Conservation (phyloP, 2,329 filamentous ascomycete genomes). For the Diplocarpon mali region DNA sequence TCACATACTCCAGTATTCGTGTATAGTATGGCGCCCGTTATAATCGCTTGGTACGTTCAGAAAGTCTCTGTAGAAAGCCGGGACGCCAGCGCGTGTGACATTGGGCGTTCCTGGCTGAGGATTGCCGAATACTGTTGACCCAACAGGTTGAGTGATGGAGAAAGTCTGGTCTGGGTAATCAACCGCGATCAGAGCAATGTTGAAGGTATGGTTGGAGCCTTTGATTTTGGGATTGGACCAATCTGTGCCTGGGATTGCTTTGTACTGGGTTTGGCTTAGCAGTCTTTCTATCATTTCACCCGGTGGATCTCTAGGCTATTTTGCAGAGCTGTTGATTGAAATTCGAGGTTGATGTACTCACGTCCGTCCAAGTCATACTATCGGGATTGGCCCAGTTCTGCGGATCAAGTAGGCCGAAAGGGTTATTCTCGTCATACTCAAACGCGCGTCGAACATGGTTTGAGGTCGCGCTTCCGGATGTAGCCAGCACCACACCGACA, state of each 20-base stretch:
- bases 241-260: constrained; percentile 9
- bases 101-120: constrained; percentile 7
- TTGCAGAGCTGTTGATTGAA: too few relatives aligned
- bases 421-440: too few relatives aligned
- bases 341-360: too few relatives aligned
- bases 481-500: not conserved
- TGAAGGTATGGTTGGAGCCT: constrained; percentile 12
- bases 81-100: constrained; percentile 5
- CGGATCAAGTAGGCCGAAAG: constrained; percentile 3
- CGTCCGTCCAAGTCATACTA: constrained; percentile 1
- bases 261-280: constrained; percentile 1
- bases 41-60: constrained; percentile 8
- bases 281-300: too few relatives aligned
- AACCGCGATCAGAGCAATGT: constrained; percentile 11
- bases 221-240: constrained; percentile 8
- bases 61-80: constrained; percentile 12
- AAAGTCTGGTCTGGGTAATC: constrained; percentile 9
- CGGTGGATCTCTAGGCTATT: too few relatives aligned
- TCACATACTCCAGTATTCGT: constrained; percentile 17
- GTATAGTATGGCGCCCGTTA: constrained; percentile 12
- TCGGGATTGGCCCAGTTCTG: constrained; percentile 1
- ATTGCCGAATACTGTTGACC: constrained; percentile 11
- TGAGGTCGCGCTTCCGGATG: not conserved
- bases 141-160: constrained; percentile 4
- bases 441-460: not conserved